A percentile compares a stretch with the other conserved stretches of the same genome.
Conservation (phyloP, 805 yeast genomes). For the Metschnikowia proteae region DNA sequence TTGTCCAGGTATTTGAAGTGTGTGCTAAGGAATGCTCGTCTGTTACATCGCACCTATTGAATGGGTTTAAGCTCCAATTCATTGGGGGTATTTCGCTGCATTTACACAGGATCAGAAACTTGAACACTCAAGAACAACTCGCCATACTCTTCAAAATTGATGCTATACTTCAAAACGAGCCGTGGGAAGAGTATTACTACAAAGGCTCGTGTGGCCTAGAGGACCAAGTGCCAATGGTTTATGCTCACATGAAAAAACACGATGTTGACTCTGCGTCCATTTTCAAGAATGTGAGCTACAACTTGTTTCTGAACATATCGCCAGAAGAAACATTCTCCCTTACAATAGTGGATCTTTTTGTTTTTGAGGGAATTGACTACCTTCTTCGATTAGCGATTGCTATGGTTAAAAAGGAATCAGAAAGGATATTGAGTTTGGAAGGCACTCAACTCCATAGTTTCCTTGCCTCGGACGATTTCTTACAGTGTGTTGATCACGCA, state of each 20-base stretch:
- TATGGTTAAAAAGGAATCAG: conserved; percentile 18
- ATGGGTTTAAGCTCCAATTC: conserved; percentile 17
- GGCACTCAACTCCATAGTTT: conserved; percentile 22
- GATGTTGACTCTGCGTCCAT: conserved; percentile 29
- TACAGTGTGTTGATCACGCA: background rate
- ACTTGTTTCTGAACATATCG: conserved; percentile 16
- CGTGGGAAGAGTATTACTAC: conserved; percentile 29
- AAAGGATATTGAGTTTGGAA: conserved; percentile 16
- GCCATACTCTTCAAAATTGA: conserved; percentile 34
- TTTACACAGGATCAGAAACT: conserved; percentile 18
- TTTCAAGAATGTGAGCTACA: conserved; percentile 20
- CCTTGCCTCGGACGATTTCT: conserved; percentile 6
- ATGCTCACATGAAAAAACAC: conserved; percentile 33
- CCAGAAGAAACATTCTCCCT: conserved; percentile 1
- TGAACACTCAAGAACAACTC: conserved; percentile 27
- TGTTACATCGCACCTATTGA: conserved; percentile 2
- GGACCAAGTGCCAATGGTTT: conserved; percentile 25
- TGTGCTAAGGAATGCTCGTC: conserved; percentile 24
- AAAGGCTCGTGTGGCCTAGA: conserved; percentile 36
- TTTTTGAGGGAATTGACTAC: conserved; percentile 40
- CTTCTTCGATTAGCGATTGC: conserved; percentile 28
- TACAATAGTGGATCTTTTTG: conserved; percentile 31
- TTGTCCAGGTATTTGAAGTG: conserved; percentile 29
- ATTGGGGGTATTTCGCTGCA: conserved; percentile 21
- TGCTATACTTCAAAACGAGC: conserved; percentile 25